Percentiles rank a stretch among this genome's conserved stretches.
Evolutionary conservation across 2,329 filamentous ascomycete species (phyloP).

Genomic region (Pseudocercospora crystallina): DNA sequence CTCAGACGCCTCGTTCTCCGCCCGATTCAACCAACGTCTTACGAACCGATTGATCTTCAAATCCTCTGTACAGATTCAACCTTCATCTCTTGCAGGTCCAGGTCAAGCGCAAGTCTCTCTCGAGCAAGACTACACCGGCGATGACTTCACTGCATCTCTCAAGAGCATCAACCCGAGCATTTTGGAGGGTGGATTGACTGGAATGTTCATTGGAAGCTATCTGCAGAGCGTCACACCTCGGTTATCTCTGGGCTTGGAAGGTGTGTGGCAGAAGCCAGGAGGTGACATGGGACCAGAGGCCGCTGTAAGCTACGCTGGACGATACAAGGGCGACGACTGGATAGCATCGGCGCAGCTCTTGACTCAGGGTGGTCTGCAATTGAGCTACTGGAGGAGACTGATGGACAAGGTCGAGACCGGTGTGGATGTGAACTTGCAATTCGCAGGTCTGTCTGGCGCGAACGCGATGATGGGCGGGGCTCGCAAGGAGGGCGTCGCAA

Average conservation of each 20-base stretch:
- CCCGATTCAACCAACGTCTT: conserved; percentile 93
- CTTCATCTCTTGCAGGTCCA: conserved; percentile 52
- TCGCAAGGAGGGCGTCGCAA: conserved; percentile 84
- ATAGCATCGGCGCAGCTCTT: conserved; percentile 87
- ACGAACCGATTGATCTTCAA: conserved; percentile 77
- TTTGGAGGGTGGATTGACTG: conserved; percentile 87
- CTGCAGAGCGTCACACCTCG: conserved; percentile 87
- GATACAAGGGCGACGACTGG: conserved; percentile 92
- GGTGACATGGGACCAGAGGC: conserved; percentile 87
- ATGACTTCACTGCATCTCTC: conserved; percentile 87
- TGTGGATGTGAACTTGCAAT: conserved; percentile 88
- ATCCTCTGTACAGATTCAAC: conserved; percentile 80
- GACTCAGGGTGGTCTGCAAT: conserved; percentile 81
- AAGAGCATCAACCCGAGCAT: conserved; percentile 96
- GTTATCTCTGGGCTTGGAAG: conserved; percentile 84
- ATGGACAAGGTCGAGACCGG: conserved; percentile 96
- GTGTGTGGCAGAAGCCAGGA: conserved; percentile 86
- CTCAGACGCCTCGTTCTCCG: conserved; percentile 83
- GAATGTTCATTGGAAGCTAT: conserved; percentile 94
- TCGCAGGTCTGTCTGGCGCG: conserved; percentile 60
- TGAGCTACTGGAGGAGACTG: conserved; percentile 89
- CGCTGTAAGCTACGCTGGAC: conserved; percentile 81
- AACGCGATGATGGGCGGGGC: conserved; percentile 69
- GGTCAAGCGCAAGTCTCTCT: conserved; percentile 86
- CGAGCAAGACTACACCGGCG: conserved; percentile 92